Percentiles rank a stretch among this genome's conserved stretches.
phyloP scores from a whole-genome alignment of 2,329 filamentous ascomycete species.

The Dactylellina haptotyla region DNA sequence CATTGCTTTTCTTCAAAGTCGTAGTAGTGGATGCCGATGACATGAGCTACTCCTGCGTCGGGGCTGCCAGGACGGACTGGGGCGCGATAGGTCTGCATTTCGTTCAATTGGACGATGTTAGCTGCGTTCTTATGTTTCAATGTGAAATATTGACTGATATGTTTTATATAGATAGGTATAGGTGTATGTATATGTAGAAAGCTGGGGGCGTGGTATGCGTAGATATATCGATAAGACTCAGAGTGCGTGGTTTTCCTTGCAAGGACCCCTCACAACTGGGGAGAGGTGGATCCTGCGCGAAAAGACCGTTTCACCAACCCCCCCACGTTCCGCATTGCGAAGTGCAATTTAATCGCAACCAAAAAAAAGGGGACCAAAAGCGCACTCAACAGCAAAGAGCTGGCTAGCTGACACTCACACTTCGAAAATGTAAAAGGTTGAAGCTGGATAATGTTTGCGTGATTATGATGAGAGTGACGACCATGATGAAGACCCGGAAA shows the following conservation, averaged over 20 bases:
- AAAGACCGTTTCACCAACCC: neutral
- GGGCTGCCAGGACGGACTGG: slow-evolving; percentile 11
- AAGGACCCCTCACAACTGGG: no score
- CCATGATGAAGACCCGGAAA: slow-evolving; percentile 34
- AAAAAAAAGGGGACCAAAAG: slow-evolving; percentile 15
- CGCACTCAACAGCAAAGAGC: slow-evolving; percentile 2
- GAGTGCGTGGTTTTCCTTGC: no score
- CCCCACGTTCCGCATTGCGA: slow-evolving; percentile 31
- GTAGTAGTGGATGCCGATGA: slow-evolving; percentile 38
- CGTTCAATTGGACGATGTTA: no score
- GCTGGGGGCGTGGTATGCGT: no score
- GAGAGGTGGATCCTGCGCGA: slow-evolving; percentile 1
- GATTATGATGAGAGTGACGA: slow-evolving; percentile 22
- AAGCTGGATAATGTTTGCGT: slow-evolving; percentile 34
- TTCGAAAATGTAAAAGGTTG: slow-evolving; percentile 19
- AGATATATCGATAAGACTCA: no score
- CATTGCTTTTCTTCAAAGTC: slow-evolving; percentile 36
- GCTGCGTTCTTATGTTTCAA: no score
- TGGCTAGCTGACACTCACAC: slow-evolving; percentile 13
- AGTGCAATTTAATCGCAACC: neutral
- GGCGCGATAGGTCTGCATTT: slow-evolving; percentile 19
- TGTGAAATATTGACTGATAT: neutral
- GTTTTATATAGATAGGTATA: neutral
- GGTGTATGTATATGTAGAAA: neutral
- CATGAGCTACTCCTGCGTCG: slow-evolving; percentile 45